Conservation (phyloP, 192 early-diverging fungal genomes). For the Entomortierella chlamydospora region DNA sequence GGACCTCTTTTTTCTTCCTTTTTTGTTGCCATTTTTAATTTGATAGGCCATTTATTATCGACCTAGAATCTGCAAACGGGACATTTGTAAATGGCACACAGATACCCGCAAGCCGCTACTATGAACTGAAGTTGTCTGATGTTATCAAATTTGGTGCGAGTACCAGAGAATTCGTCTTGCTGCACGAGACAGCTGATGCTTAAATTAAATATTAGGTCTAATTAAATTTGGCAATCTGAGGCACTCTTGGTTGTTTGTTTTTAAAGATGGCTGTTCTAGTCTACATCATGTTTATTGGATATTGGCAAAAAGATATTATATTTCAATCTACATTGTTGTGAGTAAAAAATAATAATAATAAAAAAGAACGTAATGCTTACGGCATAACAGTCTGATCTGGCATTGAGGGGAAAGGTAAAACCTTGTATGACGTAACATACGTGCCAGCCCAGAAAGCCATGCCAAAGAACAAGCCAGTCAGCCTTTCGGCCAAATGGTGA, state of each 20-base stretch:
- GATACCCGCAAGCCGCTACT: conserved; percentile 81
- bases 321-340: no score
- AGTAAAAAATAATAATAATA: no score
- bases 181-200: conserved; percentile 69
- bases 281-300: no score
- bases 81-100: conserved; percentile 86
- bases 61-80: conserved; percentile 92
- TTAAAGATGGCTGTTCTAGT: no score
- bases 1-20: background rate
- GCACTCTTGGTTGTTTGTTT: no score
- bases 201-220: no score
- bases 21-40: conserved; percentile 2
- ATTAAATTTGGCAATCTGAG: no score
- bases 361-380: no score
- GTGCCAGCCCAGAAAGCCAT: conserved; percentile 74
- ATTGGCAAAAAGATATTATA: no score
- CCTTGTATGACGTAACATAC: conserved; percentile 53
- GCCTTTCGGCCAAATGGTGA: conserved; percentile 76
- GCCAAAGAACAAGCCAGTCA: conserved; percentile 76
- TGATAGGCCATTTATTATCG: conserved; percentile 90
- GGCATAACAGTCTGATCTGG: conserved; percentile 32
- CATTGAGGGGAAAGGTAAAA: conserved; percentile 32
- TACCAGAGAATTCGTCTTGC: conserved; percentile 91
- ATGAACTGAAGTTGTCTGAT: conserved; percentile 87
- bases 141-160: conserved; percentile 91